Percentiles rank a stretch among this genome's conserved stretches.
Conservation (phyloP, 345 rosid genomes). For the Anacardium occidentale region DNA sequence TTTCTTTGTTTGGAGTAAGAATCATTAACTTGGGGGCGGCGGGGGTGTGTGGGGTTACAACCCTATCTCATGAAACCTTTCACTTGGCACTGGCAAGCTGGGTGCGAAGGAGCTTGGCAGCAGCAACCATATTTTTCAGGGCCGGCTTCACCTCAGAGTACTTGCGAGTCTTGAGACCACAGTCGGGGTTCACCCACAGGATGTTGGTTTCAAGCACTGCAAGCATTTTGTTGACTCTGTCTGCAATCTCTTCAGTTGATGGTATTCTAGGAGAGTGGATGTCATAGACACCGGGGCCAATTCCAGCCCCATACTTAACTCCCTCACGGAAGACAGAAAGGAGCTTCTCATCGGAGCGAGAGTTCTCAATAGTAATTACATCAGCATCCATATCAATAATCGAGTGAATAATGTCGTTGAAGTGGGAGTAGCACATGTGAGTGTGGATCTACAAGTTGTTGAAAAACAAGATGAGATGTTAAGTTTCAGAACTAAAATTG, state of each 20-base stretch:
- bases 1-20: conserved; percentile 13
- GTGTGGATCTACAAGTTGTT: conserved; percentile 70
- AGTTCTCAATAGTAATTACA: conserved; percentile 98
- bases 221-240: conserved; percentile 94
- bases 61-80: conserved; percentile 28
- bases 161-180: conserved; percentile 94
- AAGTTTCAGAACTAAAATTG: not conserved
- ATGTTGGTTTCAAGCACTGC: conserved; percentile 83
- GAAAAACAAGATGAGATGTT: not conserved
- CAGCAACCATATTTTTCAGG: conserved; percentile 82
- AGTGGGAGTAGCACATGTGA: conserved; percentile 99
- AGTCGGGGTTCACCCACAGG: conserved; percentile 98
- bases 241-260: conserved; percentile 86
- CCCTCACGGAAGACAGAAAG: conserved; percentile 97
- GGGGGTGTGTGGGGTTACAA: not conserved
- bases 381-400: conserved; percentile 97
- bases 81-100: conserved; percentile 85
- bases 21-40: not conserved
- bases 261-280: conserved; percentile 98
- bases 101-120: conserved; percentile 87
- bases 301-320: conserved; percentile 94
- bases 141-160: conserved; percentile 92
- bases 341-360: conserved; percentile 97
- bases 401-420: conserved; percentile 96
- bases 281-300: conserved; percentile 95